Evolutionary conservation across 805 yeast genomes (phyloP), one percentile per base, ranked within the genome.

Genomic region (Maudiozyma saulgeensis): DNA sequence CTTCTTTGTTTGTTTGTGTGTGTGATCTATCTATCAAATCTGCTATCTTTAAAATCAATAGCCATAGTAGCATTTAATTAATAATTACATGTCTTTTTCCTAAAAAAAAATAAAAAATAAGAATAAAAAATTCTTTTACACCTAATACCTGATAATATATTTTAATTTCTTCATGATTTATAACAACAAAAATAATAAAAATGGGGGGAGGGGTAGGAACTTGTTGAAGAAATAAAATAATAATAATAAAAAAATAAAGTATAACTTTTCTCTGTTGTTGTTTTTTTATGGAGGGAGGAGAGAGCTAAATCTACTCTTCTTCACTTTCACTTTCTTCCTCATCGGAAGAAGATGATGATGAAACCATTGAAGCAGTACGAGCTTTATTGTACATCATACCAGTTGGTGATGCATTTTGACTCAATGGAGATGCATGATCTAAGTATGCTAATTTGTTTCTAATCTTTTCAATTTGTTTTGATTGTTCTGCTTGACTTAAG

Each of bases 391-490:
- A 56, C 35, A 41, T 15, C 18, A 49, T 39, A 43, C 43, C 70
- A 55, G 70, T 65, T 50, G 75, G 74, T 52, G 75, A 68, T 16
- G 64, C 66, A 42, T 61, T 62, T 44, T 63, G 61, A 51, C 66
- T 63, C 63, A 75, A 74, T 48, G 75, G 75, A 51, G 75, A 71
- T 52, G 77, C 78, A 40, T 69, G 71, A 51, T 84, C 85, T 57
- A 84, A 74, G 58, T 86, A 82, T 55, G 86, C 88, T 58, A 91
- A 72, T 68, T 88, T 82, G 66, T 79, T 79, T 66, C 81, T 84
- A 61, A 86, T 73, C 57, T 76, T 78, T 61, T 81, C 89, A 56
- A 86, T 82, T 68, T 83, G 84, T 54, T 75, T 73, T 44, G 72
- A 70, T 60, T 80, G 84, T 61, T 84, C 86, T 56, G 78, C 85